Evolutionary conservation across 768 basidiomycete species (phyloP), one percentile per base, ranked within the genome.

Genomic region (Lanmaoa pseudosensibilis): DNA sequence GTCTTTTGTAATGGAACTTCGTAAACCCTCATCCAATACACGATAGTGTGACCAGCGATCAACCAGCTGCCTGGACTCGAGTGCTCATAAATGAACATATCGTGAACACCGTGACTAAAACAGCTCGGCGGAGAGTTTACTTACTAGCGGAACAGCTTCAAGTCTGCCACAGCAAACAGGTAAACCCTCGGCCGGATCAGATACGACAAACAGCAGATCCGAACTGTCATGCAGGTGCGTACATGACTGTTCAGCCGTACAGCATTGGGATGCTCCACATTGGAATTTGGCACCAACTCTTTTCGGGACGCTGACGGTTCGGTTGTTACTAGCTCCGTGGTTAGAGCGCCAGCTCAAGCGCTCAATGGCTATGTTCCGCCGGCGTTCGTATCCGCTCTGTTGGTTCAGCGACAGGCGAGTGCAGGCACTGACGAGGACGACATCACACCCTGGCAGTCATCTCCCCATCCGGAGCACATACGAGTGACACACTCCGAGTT

Each of bases 121-220:
- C 9, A 15, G 25, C 34, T 34, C 46, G 18, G 33, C 27, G 5
- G 27, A 37, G 11, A 10, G 23, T 5, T 37, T 25, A 37, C 21
- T 18, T n/a, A n/a, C 46, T 4, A 5, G 27, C 34, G 21, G 12
- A 10, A 50, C 27, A 16, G 11, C n/a, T 16, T 15, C 45, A 13
- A 8, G 5, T 16, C 16, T 46, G 15, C 39, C 27, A 6, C 34
- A 21, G 10, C 52, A 27, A 32, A 39, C 37, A 33, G 32, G 13
- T 37, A 84, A 1, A 72, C 78, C 0, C 70, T 76, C 16, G 82
- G 83, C 1, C 65, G 73, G 50, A 72, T 84, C 44, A 60, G 74
- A 57, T 77, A 77, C 65, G 80, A 85, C 57, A 77, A 78, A 43
- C 80, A 82, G 48, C 83, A 85, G 60, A 73, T 84, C 36, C 65